Base-by-base conservation (phyloP, 2,329 filamentous ascomycete species). In the Rhinocladiella similis region DNA sequence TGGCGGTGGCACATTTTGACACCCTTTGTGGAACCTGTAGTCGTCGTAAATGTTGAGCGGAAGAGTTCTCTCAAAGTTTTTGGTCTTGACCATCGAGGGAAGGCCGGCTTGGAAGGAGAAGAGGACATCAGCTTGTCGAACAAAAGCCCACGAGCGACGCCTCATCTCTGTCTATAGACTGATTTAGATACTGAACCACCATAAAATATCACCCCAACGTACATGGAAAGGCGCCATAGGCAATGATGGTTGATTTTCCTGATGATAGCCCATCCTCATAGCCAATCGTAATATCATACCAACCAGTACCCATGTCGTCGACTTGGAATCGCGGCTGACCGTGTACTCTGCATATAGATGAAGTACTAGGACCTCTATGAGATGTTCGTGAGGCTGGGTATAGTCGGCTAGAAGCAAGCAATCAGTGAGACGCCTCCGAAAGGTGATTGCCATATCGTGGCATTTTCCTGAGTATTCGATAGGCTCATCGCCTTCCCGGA, bases 61-160 rank as follows among this genome's bases (percentile, higher is more conserved):
- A n/a, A 66, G 56, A 36, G 54, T 60, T 6, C 62, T 63, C 33
- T 69, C 66, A 35, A 61, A 64, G 14, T 57, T 55, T 22, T 63
- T 60, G 18, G 62, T 39, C n/a, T 46, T 55, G 38, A 68, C 62
- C 47, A 65, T 68, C 27, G 61, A 66, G 9, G 66, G 68, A 1
- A 70, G 60, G 7, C 68, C 68, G 18, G 68, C 56, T 38, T 67
- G 66, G 52, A 69, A 69, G 10, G 66, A 68, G 10, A 64, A 56
- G 61, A 68, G 62, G 14, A 67, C 36, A 52, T 70, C 66, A 20
- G 66, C 52, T 51, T 67, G 65, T 53, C 61, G 66, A 42, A 59
- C 57, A 9, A 62, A 46, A 3, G 68, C 61, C 68, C 68, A 70
- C 36, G 62, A 48, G 39, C 68, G 45, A 29, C 66, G 60, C 9